These are phyloP conservation scores for Penicillium aurantiogriseum DNA, from an alignment of 2,329 filamentous ascomycete genomes.

Conservation along the genomic window DNA sequence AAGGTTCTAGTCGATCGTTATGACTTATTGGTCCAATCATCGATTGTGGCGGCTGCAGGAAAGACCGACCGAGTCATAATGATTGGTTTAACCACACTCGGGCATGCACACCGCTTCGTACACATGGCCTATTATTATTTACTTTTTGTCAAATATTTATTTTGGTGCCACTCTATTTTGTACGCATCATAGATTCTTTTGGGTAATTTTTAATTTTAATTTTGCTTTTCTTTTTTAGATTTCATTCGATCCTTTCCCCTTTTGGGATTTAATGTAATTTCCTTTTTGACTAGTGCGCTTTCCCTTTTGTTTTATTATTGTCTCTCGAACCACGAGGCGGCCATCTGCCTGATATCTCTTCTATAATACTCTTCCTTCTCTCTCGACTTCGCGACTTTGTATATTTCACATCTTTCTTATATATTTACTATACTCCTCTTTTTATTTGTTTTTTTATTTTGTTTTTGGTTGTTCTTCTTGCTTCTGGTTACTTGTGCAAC, in stretches of 20 bases:
- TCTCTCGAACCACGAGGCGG: conserved; percentile 14
- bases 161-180: neutral
- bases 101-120: conserved; percentile 7
- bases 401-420: neutral
- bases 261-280: conserved; percentile 10
- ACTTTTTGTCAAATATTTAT: neutral
- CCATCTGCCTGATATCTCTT: conserved; percentile 36
- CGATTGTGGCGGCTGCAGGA: conserved; percentile 7
- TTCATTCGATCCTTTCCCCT: conserved; percentile 13
- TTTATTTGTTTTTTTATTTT: conserved; percentile 9
- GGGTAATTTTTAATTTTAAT: neutral
- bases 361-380: conserved; percentile 44
- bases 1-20: conserved; percentile 8
- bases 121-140: conserved; percentile 6
- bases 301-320: conserved; percentile 7
- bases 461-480: conserved; percentile 1
- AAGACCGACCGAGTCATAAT: neutral
- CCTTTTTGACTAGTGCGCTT: conserved; percentile 2
- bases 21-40: conserved; percentile 3
- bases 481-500: conserved; percentile 2
- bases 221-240: conserved; percentile 17
- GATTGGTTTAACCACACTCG: conserved; percentile 1
- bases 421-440: conserved; percentile 5
- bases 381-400: neutral
- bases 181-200: conserved; percentile 13